phyloP scores from a whole-genome alignment of 177 flowering plant species.

The Vitis hybrid region DNA sequence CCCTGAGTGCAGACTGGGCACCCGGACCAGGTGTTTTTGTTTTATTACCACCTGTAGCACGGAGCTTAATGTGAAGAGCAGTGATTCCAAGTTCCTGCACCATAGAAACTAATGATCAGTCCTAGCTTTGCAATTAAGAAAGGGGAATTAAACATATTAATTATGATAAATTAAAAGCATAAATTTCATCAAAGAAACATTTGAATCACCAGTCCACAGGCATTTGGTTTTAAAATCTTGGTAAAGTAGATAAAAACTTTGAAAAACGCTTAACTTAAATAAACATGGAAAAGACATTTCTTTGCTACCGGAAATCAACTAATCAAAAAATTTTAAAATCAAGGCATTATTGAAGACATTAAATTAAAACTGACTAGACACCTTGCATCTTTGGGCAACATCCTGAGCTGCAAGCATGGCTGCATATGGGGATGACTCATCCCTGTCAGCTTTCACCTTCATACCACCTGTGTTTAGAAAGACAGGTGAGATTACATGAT shows the following conservation, averaged over 20 bases:
- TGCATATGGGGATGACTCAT: conserved; percentile 23
- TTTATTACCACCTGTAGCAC: conserved; percentile 33
- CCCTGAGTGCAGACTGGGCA: conserved; percentile 32
- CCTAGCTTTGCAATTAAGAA: too few relatives aligned
- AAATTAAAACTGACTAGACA: not conserved
- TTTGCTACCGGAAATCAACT: too few relatives aligned
- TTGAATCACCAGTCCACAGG: too few relatives aligned
- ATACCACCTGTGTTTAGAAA: conserved; percentile 11
- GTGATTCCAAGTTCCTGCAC: conserved; percentile 29
- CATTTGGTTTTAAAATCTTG: too few relatives aligned
- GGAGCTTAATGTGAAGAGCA: conserved; percentile 31
- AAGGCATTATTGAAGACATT: not conserved
- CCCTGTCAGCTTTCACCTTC: conserved; percentile 27
- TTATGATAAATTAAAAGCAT: too few relatives aligned
- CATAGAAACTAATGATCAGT: not conserved
- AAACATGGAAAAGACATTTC: too few relatives aligned
- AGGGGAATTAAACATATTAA: too few relatives aligned
- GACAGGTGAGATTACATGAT: too few relatives aligned
- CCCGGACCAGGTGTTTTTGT: conserved; percentile 36
- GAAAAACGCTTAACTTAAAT: too few relatives aligned
- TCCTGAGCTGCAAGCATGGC: conserved; percentile 27
- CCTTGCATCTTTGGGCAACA: conserved; percentile 23
- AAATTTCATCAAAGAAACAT: too few relatives aligned
- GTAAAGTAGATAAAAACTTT: too few relatives aligned
- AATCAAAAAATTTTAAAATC: too few relatives aligned